Evolutionary conservation across 2,329 filamentous ascomycete species (phyloP), one percentile per base, ranked within the genome.

Genomic region (Albophoma yamanashiensis): DNA sequence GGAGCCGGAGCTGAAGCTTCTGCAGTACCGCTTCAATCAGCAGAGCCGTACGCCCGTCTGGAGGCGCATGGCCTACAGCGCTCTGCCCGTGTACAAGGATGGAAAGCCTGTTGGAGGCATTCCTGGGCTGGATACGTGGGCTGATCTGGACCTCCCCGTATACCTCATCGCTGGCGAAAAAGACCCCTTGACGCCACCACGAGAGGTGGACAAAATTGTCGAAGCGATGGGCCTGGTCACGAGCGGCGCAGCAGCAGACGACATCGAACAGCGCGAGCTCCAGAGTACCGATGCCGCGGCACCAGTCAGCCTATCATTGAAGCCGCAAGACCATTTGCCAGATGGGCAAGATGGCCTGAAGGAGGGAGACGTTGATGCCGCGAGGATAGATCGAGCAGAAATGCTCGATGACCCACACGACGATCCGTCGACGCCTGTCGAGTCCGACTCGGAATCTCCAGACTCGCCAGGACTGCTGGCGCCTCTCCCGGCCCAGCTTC

Each of bases 41-140:
- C 91, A 96, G 70, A 96, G 91, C 63, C 85, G 82, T 64, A 94
- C 92, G 0, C 81, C 88, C 0, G 89, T 94, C 0, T 96, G 90
- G 82, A 84, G 89, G 64, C 85, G 91, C 45, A 92, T 96, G 85
- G 86, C 87, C 0, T 85, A 81, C 71, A 91, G 92, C 0, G 79
- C 81, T 57, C 77, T 94, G 31, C 88, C 90, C 0, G 74, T 71
- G 0, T 88, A 87, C 61, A 71, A 78, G 4, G 69, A 78, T 9
- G 83, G 81, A 1, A 71, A 78, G 34, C 73, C 83, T 0, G 69
- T 71, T 11, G 85, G 86, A 4, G 90, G 90, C 0, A 72, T 95
- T 11, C 87, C 91, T 2, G 87, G 88, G 0, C 73, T 81, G 63
- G 80, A 87, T 7, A 75, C 85, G 1, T 97, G 94, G 94, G 78